phyloP scores from a whole-genome alignment of 176 grass and related monocot species.

The Eremochloa ophiuroides region DNA sequence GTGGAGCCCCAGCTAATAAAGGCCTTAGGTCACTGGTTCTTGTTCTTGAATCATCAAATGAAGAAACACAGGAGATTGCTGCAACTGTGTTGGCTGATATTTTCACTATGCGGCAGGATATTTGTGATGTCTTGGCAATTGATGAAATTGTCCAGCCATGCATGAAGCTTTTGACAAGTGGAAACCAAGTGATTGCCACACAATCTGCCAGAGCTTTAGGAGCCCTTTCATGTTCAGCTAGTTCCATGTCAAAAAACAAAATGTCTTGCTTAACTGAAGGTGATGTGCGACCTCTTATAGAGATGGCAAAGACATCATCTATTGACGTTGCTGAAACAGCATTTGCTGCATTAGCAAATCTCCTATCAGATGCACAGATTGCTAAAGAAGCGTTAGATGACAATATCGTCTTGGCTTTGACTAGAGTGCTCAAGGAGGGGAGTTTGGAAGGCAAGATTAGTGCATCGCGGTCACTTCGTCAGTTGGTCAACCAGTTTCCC shows the following conservation, averaged over 20 bases:
- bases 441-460: conserved; percentile 88
- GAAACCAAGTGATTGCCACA: conserved; percentile 76
- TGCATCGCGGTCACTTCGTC: conserved; percentile 65
- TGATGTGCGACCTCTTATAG: conserved; percentile 76
- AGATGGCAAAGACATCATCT: conserved; percentile 83
- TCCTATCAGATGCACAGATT: conserved; percentile 72
- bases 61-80: conserved; percentile 82
- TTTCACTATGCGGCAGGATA: conserved; percentile 77
- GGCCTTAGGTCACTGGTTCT: conserved; percentile 75
- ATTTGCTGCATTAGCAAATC: conserved; percentile 83
- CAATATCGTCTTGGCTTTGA: conserved; percentile 75
- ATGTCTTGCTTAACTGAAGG: conserved; percentile 72
- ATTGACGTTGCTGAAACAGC: conserved; percentile 87
- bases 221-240: conserved; percentile 67
- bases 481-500: conserved; percentile 77
- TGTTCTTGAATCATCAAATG: conserved; percentile 78
- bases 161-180: conserved; percentile 94
- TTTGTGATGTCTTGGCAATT: conserved; percentile 79
- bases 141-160: conserved; percentile 93
- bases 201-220: conserved; percentile 91
- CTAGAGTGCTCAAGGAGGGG: conserved; percentile 80
- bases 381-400: conserved; percentile 71
- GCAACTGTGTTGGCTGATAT: conserved; percentile 89
- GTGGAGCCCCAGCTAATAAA: conserved; percentile 80
- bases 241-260: conserved; percentile 63